A percentile compares a stretch with the other conserved stretches of the same genome.
Evolutionary conservation across 352 stramenopile genomes (phyloP).

Genomic region (Phytopythium oedochilum): DNA sequence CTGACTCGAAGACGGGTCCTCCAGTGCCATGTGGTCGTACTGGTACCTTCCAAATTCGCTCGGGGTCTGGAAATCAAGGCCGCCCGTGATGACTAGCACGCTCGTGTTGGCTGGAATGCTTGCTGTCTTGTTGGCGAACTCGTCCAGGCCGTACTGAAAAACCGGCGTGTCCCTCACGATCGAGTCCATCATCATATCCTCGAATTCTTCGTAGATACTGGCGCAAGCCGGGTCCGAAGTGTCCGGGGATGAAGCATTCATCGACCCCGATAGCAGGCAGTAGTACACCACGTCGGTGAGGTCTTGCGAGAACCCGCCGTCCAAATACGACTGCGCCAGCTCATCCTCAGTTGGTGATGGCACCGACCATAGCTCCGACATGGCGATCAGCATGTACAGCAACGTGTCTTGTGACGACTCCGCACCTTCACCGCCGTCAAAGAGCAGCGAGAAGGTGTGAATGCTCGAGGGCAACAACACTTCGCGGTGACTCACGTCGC

Average conservation of each 20-base stretch:
- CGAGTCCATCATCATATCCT: neutral
- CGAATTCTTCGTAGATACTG: constrained; percentile 2
- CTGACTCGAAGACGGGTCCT: constrained; percentile 13
- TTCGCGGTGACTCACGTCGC: neutral
- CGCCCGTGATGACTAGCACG: constrained; percentile 36
- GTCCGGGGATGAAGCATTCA: constrained; percentile 1
- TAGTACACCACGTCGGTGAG: constrained; percentile 11
- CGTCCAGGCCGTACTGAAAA: constrained; percentile 27
- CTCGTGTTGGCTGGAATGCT: constrained; percentile 21
- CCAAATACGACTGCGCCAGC: constrained; percentile 9
- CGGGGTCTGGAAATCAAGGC: constrained; percentile 36
- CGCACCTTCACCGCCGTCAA: neutral
- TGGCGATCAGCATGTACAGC: constrained; percentile 19
- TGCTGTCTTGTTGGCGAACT: constrained; percentile 29
- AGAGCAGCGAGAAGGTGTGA: neutral
- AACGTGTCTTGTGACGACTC: constrained; percentile 3
- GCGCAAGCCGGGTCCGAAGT: constrained; percentile 14
- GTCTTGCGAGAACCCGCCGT: constrained; percentile 18
- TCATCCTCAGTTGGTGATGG: constrained; percentile 17
- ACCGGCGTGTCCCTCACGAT: constrained; percentile 2
- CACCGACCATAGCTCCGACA: constrained; percentile 18
- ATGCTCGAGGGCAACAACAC: neutral
- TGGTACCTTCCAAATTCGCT: constrained; percentile 30
- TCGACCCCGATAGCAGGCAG: constrained; percentile 22
- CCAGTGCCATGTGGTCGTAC: constrained; percentile 13